These are phyloP conservation scores for Canavalia ensiformis DNA, from an alignment of 306 rosid species.

Conservation along the genomic window DNA sequence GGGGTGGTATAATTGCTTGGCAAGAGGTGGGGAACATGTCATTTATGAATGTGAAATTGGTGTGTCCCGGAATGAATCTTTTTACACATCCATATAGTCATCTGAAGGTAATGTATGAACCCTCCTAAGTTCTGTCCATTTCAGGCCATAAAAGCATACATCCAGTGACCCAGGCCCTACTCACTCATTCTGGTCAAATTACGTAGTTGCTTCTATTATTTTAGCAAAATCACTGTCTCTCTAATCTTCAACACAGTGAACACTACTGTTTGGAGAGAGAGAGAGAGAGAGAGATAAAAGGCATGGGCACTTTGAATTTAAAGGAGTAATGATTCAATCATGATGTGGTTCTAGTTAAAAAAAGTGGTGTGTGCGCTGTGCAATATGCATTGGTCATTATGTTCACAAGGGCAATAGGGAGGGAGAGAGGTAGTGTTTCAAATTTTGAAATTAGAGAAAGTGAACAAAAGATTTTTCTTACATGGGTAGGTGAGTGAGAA, in stretches of 20 bases:
- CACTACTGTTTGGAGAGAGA: constrained; percentile 33
- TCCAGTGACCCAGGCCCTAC: constrained; percentile 42
- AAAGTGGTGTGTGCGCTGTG: constrained; percentile 53
- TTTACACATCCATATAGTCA: constrained; percentile 35
- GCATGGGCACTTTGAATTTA: constrained; percentile 67
- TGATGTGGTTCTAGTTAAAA: constrained; percentile 53
- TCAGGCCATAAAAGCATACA: constrained; percentile 46
- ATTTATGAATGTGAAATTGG: constrained; percentile 38
- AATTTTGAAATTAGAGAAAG: constrained; percentile 77
- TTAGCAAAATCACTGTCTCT: constrained; percentile 43
- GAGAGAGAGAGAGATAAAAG: constrained; percentile 45
- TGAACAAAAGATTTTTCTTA: constrained; percentile 32
- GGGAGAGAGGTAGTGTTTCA: constrained; percentile 67
- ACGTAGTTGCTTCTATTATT: constrained; percentile 40
- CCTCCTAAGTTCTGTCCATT: constrained; percentile 51
- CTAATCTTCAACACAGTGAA: constrained; percentile 39
- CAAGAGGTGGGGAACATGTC: constrained; percentile 45
- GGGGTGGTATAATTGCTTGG: constrained; percentile 17
- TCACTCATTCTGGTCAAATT: constrained; percentile 40
- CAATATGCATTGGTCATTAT: constrained; percentile 47
- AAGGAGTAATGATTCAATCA: constrained; percentile 70
- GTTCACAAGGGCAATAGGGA: constrained; percentile 52
- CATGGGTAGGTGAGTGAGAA: constrained; percentile 59
- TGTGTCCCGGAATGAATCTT: constrained; percentile 43
- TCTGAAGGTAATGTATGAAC: constrained; percentile 36